Evolutionary conservation across 2,329 filamentous ascomycete species (phyloP).

Genomic region (Tricladium varicosporioides): DNA sequence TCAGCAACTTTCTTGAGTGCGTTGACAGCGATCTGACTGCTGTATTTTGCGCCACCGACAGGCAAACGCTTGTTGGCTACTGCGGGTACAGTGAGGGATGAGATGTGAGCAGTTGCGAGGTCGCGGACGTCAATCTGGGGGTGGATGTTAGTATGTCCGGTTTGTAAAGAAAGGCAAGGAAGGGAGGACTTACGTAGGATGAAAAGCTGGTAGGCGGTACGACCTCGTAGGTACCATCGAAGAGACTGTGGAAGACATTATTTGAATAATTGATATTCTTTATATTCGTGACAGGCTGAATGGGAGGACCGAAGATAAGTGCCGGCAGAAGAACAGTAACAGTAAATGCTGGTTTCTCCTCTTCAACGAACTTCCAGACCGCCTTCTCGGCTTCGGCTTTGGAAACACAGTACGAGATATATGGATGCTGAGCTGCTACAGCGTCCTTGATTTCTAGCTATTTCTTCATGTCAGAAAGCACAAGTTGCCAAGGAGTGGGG

Average conservation of each 20-base stretch:
- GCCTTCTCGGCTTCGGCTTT: conserved; percentile 33
- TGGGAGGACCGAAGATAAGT: conserved; percentile 31
- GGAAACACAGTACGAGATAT: conserved; percentile 29
- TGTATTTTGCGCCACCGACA: conserved; percentile 18
- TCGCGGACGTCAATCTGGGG: conserved; percentile 30
- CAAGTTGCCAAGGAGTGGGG: background rate
- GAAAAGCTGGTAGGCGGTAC: conserved; percentile 26
- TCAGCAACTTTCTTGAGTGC: conserved; percentile 27
- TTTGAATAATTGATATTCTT: conserved; percentile 29
- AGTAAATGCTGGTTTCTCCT: conserved; percentile 21
- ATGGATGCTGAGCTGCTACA: conserved; percentile 24
- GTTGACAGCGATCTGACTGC: conserved; percentile 22
- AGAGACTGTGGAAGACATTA: conserved; percentile 27
- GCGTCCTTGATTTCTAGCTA: conserved; percentile 27
- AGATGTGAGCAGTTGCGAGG: conserved; percentile 29
- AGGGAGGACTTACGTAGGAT: conserved; percentile 13
- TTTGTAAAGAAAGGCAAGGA: background rate
- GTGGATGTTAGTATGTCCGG: background rate
- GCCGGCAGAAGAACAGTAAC: conserved; percentile 30
- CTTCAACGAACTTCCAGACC: conserved; percentile 31
- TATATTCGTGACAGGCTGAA: conserved; percentile 26
- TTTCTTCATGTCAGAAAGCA: background rate
- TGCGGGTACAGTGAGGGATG: conserved; percentile 22
- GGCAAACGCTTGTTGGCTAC: conserved; percentile 26
- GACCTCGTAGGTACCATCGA: conserved; percentile 28